A percentile compares a stretch with the other conserved stretches of the same genome.
Evolutionary conservation across 1,284 basidiomycete species (phyloP).

Genomic region (Trichosporon inkin): DNA sequence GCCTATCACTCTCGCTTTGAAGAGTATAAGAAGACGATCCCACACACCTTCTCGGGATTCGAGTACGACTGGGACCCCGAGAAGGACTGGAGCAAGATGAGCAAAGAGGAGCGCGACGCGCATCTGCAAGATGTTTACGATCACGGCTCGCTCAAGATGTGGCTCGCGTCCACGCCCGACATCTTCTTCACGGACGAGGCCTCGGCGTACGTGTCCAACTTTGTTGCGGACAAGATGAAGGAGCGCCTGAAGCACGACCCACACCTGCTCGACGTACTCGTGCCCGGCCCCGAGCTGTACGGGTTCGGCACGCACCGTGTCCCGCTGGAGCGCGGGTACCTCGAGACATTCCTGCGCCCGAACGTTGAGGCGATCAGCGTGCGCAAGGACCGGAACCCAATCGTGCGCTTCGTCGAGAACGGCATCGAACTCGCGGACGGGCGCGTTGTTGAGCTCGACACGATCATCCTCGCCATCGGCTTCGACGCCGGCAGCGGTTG

Average conservation of each 20-base stretch:
- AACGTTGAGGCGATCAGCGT: slow-evolving; percentile 18
- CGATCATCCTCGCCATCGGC: slow-evolving; percentile 19
- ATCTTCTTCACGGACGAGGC: slow-evolving; percentile 16
- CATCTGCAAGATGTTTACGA: slow-evolving; percentile 13
- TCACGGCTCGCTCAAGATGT: slow-evolving; percentile 19
- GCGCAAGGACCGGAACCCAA: slow-evolving; percentile 12
- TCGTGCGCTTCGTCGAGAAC: slow-evolving; percentile 12
- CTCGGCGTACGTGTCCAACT: slow-evolving; percentile 9
- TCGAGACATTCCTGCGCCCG: slow-evolving; percentile 13
- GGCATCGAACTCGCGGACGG: slow-evolving; percentile 16
- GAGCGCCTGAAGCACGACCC: slow-evolving; percentile 17
- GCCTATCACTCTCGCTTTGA: slow-evolving; percentile 11
- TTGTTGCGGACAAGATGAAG: slow-evolving; percentile 14
- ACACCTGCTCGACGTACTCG: slow-evolving; percentile 14
- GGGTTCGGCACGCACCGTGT: slow-evolving; percentile 19
- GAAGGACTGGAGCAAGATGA: not conserved
- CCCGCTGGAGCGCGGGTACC: slow-evolving; percentile 19
- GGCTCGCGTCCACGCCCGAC: slow-evolving; percentile 17
- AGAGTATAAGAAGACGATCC: slow-evolving; percentile 2
- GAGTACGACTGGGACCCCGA: slow-evolving; percentile 12
- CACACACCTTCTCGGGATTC: slow-evolving; percentile 14
- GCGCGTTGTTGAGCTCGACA: slow-evolving; percentile 13
- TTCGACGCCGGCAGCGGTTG: slow-evolving; percentile 17
- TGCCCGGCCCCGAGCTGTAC: slow-evolving; percentile 10
- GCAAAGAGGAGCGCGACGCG: slow-evolving; percentile 11